Evolutionary conservation across 139 green algal species (phyloP).

Genomic region (Pedinophyceae sp.): DNA sequence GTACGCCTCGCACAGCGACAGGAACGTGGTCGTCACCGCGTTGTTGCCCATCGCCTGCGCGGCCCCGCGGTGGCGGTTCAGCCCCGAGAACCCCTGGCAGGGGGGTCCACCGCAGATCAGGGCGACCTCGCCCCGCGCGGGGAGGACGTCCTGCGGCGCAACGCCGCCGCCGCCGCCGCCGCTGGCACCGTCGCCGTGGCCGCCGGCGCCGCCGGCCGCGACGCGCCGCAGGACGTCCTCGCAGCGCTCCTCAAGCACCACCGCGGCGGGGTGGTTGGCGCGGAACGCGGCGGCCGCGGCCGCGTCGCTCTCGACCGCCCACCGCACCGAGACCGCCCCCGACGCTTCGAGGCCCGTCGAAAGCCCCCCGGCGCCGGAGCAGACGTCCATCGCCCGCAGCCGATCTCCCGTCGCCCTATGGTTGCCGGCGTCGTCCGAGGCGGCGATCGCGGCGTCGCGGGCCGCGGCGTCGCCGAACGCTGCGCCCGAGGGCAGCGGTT

Average conservation of each 20-base stretch:
- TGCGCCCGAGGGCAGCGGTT: not conserved
- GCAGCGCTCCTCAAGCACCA: conserved; percentile 77
- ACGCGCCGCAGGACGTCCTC: conserved; percentile 71
- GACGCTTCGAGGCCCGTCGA: conserved; percentile 86
- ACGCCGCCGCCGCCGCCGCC: conserved; percentile 4
- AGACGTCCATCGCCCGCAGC: conserved; percentile 84
- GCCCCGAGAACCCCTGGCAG: conserved; percentile 94
- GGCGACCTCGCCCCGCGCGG: conserved; percentile 72
- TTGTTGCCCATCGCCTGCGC: conserved; percentile 92
- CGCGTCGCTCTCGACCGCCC: conserved; percentile 89
- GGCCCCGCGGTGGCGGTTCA: conserved; percentile 97
- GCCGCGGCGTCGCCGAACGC: conserved; percentile 13
- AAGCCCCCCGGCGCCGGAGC: conserved; percentile 86
- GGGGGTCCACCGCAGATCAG: conserved; percentile 92
- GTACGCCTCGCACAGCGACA: conserved; percentile 85
- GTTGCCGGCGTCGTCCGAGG: conserved; percentile 15
- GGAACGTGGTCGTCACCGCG: conserved; percentile 87
- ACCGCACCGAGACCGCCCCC: conserved; percentile 49
- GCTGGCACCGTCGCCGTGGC: conserved; percentile 25
- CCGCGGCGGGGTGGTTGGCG: conserved; percentile 67
- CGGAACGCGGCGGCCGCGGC: conserved; percentile 74
- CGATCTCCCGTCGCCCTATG: not conserved
- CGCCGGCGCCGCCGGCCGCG: conserved; percentile 55
- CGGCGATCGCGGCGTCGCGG: conserved; percentile 11
- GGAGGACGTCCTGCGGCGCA: conserved; percentile 36